Evolutionary conservation across 2,329 filamentous ascomycete species (phyloP), one percentile per base, ranked within the genome.

Genomic region (Plenodomus tracheiphilus): DNA sequence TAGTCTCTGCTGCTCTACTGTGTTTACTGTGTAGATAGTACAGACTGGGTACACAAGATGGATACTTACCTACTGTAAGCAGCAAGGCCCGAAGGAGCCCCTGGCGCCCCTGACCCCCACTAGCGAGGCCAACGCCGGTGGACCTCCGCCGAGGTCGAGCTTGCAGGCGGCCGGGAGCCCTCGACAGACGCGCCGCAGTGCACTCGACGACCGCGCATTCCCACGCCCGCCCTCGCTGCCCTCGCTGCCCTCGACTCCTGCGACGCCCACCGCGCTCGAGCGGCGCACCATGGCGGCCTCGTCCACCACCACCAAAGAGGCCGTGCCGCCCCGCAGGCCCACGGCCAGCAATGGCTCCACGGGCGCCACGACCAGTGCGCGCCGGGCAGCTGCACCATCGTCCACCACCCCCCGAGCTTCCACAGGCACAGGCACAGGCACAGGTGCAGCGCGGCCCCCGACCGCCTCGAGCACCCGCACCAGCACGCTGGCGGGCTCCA

Each of bases 231-330:
- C 41, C n/a, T n/a, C n/a, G n/a, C n/a, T n/a, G n/a, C n/a, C n/a
- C n/a, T n/a, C n/a, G n/a, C n/a, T n/a, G n/a, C n/a, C n/a, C n/a
- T n/a, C n/a, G n/a, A n/a, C n/a, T n/a, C n/a, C n/a, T n/a, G n/a
- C n/a, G n/a, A 53, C 59, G 18, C 56, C 62, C 37, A 57, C 62
- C 21, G 61, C 64, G 28, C 56, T 61, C 25, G 44, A 66, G 49
- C 63, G 62, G 36, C 64, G 68, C 50, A 70, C 62, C 47, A 72
- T 69, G 66, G 63, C 68, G 41, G 66, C 69, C 20, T 53, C 60
- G 13, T 51, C 64, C 6, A 49, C 56, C 21, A 57, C 62, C 42
- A n/a, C n/a, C n/a, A 70, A 68, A 53, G 68, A 71, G 17, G 39
- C 51, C 16, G 51, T 61, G 2, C 56, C 67, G 19, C 63, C 69